These are phyloP conservation scores for Lachnellula occidentalis DNA, from an alignment of 2,329 filamentous ascomycete species.

Conservation along the genomic window DNA sequence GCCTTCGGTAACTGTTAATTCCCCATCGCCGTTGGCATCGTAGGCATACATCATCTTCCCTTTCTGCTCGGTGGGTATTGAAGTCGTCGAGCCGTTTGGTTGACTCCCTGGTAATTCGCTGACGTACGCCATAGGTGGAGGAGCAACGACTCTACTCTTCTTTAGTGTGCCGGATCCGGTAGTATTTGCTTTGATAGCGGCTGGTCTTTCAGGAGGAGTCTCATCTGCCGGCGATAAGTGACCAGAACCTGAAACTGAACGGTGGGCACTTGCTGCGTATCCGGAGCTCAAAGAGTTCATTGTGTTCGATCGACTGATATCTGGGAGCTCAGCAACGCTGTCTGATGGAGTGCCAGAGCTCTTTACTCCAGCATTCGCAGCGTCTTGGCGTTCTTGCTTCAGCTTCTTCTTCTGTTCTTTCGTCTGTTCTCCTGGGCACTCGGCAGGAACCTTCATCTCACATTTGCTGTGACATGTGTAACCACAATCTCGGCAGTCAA, in stretches of 20 bases:
- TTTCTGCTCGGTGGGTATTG: conserved; percentile 48
- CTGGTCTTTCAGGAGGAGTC: conserved; percentile 34
- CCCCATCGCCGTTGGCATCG: conserved; percentile 72
- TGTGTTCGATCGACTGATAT: conserved; percentile 71
- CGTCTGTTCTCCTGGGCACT: conserved; percentile 87
- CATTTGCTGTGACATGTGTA: conserved; percentile 99
- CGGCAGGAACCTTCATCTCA: conserved; percentile 95
- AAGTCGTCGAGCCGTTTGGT: conserved; percentile 37
- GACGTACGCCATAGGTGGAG: conserved; percentile 77
- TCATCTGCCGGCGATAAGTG: conserved; percentile 48
- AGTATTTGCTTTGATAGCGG: conserved; percentile 20
- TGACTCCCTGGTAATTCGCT: conserved; percentile 55
- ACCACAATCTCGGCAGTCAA: conserved; percentile 92
- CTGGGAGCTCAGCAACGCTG: conserved; percentile 57
- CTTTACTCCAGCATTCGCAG: conserved; percentile 48
- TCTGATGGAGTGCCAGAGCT: conserved; percentile 32
- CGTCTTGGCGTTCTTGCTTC: conserved; percentile 78
- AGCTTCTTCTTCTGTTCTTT: conserved; percentile 96
- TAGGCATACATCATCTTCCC: conserved; percentile 91
- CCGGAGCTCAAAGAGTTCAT: conserved; percentile 88
- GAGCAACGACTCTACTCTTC: conserved; percentile 75
- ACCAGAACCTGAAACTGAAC: conserved; percentile 62
- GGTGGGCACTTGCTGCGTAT: conserved; percentile 72
- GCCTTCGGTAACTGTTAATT: conserved; percentile 75
- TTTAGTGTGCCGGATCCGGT: conserved; percentile 28